Evolutionary conservation across 1,284 basidiomycete genomes (phyloP), one percentile per base, ranked within the genome.

Genomic region (Ustilago bromivora): DNA sequence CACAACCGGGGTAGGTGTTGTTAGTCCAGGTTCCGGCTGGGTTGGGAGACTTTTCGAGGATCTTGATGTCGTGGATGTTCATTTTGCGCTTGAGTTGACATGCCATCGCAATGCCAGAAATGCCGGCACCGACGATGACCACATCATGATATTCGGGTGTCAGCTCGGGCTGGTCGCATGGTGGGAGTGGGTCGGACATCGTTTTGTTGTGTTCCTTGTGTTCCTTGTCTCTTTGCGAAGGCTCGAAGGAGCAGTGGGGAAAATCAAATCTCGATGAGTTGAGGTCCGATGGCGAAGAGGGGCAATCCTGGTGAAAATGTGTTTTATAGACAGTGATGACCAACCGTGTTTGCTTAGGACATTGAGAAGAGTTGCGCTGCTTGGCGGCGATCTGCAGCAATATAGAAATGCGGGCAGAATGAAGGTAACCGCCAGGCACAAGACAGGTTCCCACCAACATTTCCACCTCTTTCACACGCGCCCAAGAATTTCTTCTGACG

Each of bases 1-100:
- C 84, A 47, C 76, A 78, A 13, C 80, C 81, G 0, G 84, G 84
- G 58, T 86, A 83, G 13, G 71, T 67, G 66, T 83, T 83, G 57
- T 69, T 69, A 31, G 79, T 77, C 82, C 82, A 83, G 0, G 80
- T 82, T 4, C 81, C 82, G 2, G 79, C 69, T 3, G 73, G 75
- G 19, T 78, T 79, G 2, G 58, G 63, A 11, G 62, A 47, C 11
- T 66, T 61, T 36, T 83, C 82, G 40, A 83, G 66, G 32, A 83
- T 79, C 60, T 66, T 71, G 64, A 83, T 61, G 55, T 83, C 81
- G 57, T 75, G 71, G 36, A 83, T 70, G 52, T 71, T 75, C 53
- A 62, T 54, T 58, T 77, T 79, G 38, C 65, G 64, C 57, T 83
- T 80, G 47, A 85, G 77, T 54, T 82, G 83, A 57, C 76, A 79